phyloP scores from a whole-genome alignment of 2,329 filamentous ascomycete genomes.

The Sporothrix brunneoviolacea region DNA sequence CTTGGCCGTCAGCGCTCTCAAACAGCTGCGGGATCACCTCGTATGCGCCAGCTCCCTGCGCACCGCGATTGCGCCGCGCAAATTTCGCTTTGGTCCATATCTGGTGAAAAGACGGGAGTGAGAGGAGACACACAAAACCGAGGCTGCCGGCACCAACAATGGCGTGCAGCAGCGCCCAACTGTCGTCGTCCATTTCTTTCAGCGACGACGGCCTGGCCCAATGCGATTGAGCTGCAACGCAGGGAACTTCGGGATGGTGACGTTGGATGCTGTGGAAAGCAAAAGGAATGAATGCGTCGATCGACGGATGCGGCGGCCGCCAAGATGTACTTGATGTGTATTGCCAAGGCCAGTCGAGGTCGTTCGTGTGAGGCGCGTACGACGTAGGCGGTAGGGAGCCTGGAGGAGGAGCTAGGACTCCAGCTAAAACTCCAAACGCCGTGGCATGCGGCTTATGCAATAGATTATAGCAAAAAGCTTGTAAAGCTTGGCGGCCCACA shows the following conservation, averaged over 20 bases:
- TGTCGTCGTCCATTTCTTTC: conserved; percentile 9
- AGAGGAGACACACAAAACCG: conserved; percentile 16
- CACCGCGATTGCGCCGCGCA: conserved; percentile 13
- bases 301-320: background rate
- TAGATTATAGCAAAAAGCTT: too few species aligned
- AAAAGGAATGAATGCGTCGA: background rate
- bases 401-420: background rate
- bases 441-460: background rate
- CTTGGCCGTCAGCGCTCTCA: conserved; percentile 27
- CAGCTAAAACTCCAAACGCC: conserved; percentile 3
- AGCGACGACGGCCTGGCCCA: background rate
- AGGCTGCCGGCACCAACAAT: conserved; percentile 15
- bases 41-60: conserved; percentile 15
- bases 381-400: background rate
- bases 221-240: background rate
- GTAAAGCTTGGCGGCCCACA: too few species aligned
- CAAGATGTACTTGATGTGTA: background rate
- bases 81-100: conserved; percentile 11
- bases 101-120: conserved; percentile 19
- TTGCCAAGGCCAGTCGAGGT: background rate
- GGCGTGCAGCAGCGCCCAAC: conserved; percentile 9
- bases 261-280: background rate
- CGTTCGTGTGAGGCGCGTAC: conserved; percentile 4
- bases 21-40: conserved; percentile 22
- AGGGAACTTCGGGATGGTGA: background rate